Evolutionary conservation across 2,329 filamentous ascomycete genomes (phyloP).

Genomic region (Beauveria pseudobassiana): DNA sequence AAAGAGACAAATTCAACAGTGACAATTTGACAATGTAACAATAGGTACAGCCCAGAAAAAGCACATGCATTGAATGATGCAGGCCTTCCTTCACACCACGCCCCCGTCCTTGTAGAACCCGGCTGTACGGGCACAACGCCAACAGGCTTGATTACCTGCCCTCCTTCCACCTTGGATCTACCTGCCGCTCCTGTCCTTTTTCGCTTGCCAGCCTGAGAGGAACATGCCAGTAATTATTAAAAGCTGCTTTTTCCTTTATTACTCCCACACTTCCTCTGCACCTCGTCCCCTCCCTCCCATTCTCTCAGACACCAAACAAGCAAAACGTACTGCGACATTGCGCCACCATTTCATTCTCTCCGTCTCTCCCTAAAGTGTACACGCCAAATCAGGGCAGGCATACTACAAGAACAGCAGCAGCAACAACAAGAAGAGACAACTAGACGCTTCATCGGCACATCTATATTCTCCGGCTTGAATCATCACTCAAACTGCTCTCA

Average conservation of each 20-base stretch:
- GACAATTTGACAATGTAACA: neutral
- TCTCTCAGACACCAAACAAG: neutral
- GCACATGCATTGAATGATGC: slow-evolving; percentile 1
- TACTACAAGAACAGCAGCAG: neutral
- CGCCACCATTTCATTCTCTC: neutral
- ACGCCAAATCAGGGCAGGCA: slow-evolving; percentile 3
- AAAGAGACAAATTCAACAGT: too few relatives aligned
- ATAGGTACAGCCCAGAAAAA: neutral
- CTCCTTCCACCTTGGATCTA: slow-evolving; percentile 2
- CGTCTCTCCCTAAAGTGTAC: neutral
- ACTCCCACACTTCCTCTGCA: neutral
- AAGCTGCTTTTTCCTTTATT: neutral
- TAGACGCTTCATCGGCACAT: neutral
- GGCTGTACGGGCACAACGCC: neutral
- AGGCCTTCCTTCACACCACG: neutral
- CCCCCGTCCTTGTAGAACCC: slow-evolving; percentile 1
- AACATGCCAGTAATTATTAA: neutral
- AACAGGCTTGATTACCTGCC: neutral
- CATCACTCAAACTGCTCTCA: neutral
- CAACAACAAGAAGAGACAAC: neutral
- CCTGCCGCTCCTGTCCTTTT: neutral
- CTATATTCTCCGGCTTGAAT: neutral
- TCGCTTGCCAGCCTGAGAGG: neutral
- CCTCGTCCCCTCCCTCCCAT: neutral
- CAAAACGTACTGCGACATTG: neutral